phyloP scores from a whole-genome alignment of 2,329 filamentous ascomycete species.

The Hypoxylon sp. region DNA sequence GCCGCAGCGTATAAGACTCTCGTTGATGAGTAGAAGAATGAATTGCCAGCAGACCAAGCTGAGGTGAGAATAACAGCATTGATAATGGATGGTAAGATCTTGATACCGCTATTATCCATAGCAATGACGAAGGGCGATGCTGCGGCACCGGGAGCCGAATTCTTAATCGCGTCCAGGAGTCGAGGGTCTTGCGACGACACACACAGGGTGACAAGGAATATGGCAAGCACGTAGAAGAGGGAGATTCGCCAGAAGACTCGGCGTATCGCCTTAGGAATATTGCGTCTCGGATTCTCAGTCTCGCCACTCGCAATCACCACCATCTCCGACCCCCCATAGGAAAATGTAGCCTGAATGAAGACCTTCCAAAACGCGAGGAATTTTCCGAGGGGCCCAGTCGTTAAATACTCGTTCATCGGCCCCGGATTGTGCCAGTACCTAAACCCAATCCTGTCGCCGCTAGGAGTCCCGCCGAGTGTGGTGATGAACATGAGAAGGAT shows the following conservation, averaged over 20 bases:
- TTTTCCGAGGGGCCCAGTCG: slow-evolving; percentile 56
- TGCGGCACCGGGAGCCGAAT: slow-evolving; percentile 51
- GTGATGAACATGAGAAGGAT: slow-evolving; percentile 66
- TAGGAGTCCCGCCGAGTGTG: slow-evolving; percentile 63
- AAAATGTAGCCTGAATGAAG: slow-evolving; percentile 64
- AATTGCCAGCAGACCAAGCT: slow-evolving; percentile 55
- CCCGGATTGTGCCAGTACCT: slow-evolving; percentile 62
- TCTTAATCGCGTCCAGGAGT: slow-evolving; percentile 53
- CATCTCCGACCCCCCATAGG: slow-evolving; percentile 63
- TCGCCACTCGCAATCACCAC: slow-evolving; percentile 67
- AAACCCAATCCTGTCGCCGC: slow-evolving; percentile 62
- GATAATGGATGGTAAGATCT: slow-evolving; percentile 74
- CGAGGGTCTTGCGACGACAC: slow-evolving; percentile 54
- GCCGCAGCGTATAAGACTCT: slow-evolving; percentile 58
- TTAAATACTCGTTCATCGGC: slow-evolving; percentile 60
- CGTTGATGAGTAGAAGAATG: slow-evolving; percentile 55
- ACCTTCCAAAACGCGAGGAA: slow-evolving; percentile 63
- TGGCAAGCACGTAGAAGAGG: slow-evolving; percentile 76
- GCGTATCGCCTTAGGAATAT: slow-evolving; percentile 76
- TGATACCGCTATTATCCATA: slow-evolving; percentile 72
- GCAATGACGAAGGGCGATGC: slow-evolving; percentile 75
- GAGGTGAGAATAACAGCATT: slow-evolving; percentile 73
- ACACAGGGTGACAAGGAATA: slow-evolving; percentile 61
- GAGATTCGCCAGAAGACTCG: slow-evolving; percentile 78
- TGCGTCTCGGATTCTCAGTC: slow-evolving; percentile 71